Conservation (phyloP, 495 filamentous ascomycete genomes). For the Xylaria sp. region DNA sequence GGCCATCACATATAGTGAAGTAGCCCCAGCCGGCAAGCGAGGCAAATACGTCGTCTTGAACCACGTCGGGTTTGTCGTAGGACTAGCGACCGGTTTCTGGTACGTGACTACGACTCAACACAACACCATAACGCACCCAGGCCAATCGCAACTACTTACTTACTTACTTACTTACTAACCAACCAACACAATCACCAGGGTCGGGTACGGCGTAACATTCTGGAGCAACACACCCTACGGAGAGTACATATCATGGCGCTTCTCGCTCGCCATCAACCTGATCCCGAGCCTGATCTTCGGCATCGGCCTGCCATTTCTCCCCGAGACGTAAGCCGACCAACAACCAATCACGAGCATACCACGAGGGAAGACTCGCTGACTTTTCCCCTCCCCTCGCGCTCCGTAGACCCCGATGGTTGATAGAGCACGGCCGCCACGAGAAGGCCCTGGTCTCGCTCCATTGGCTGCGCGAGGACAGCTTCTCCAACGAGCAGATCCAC, state of each 20-base stretch:
- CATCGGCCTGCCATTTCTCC: slow-evolving; percentile 54
- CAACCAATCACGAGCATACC: background rate
- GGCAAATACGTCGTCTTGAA: slow-evolving; percentile 64
- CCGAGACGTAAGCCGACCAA: slow-evolving; percentile 52
- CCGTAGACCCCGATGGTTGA: slow-evolving; percentile 59
- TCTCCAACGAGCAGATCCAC: slow-evolving; percentile 43
- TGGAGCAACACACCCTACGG: slow-evolving; percentile 43
- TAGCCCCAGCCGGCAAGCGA: slow-evolving; percentile 58
- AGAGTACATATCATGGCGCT: slow-evolving; percentile 51
- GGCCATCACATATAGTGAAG: slow-evolving; percentile 48
- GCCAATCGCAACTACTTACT: background rate
- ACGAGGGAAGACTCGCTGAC: no score
- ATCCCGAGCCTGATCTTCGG: slow-evolving; percentile 54
- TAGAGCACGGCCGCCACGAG: slow-evolving; percentile 50
- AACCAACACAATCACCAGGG: no score
- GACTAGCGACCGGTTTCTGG: slow-evolving; percentile 61
- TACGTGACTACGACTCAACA: slow-evolving; percentile 31
- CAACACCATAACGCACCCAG: background rate
- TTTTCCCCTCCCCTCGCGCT: no score
- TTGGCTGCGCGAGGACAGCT: slow-evolving; percentile 55
- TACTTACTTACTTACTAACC: no score
- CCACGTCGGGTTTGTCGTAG: slow-evolving; percentile 62
- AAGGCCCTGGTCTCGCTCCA: slow-evolving; percentile 46
- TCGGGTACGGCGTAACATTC: slow-evolving; percentile 54
- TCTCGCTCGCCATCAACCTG: slow-evolving; percentile 52